Evolutionary conservation across 2,329 filamentous ascomycete species (phyloP).

Genomic region (Rhinocladiella similis): DNA sequence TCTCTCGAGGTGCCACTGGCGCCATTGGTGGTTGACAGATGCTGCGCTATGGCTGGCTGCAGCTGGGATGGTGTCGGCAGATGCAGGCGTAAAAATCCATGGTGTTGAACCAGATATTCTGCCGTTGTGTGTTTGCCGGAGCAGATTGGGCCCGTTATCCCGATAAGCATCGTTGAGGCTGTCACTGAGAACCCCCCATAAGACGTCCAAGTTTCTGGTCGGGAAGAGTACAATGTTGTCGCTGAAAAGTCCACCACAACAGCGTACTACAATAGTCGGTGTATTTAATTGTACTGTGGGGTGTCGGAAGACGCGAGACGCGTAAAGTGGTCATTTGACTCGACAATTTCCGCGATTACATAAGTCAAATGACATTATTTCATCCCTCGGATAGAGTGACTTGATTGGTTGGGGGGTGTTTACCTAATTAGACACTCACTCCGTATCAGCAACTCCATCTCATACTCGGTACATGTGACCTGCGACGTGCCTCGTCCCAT

Average conservation of each 20-base stretch:
- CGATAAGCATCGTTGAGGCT: constrained; percentile 52
- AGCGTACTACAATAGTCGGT: neutral
- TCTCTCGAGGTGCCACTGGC: neutral
- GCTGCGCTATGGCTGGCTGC: constrained; percentile 29
- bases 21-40: neutral
- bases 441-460: too few species aligned
- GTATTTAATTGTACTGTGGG: too few species aligned
- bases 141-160: constrained; percentile 69
- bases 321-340: constrained; percentile 25
- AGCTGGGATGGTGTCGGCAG: constrained; percentile 48
- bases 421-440: too few species aligned
- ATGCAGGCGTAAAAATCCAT: constrained; percentile 75
- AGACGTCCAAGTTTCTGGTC: too few species aligned
- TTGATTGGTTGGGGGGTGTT: neutral
- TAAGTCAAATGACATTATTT: constrained; percentile 10
- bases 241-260: neutral
- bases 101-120: constrained; percentile 78
- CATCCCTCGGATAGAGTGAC: neutral
- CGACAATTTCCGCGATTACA: neutral
- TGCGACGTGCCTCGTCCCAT: neutral
- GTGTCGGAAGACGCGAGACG: neutral
- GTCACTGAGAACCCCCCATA: neutral
- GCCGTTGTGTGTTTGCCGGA: constrained; percentile 90
- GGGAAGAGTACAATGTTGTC: neutral
- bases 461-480: neutral